Base-by-base conservation (phyloP, 176 grass and related monocot genomes). In the Musa schizocarpa region DNA sequence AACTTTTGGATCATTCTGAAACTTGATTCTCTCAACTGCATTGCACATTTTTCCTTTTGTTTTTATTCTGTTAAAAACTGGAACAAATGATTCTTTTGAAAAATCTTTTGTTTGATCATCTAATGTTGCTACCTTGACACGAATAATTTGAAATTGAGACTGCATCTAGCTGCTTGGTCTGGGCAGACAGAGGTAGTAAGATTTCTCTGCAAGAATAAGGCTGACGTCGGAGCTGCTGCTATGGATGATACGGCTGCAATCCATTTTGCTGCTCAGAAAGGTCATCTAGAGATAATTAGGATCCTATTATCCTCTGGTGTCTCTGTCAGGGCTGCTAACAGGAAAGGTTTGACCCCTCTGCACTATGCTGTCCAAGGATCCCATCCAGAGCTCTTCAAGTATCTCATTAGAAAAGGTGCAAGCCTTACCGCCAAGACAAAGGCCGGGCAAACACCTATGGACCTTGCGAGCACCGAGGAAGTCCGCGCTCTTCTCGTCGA, bases 261-360 rank as follows among this genome's bases (percentile, higher is more conserved):
- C 57, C 95, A 98, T 87, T 98, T 98, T 68, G 90, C 95, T 52
- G 93, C 79, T 26, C 95, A 98, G 87, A 98, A 98, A 84, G 95
- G 95, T 65, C 95, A 91, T 81, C 20, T 87, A 29, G 95, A 98
- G 68, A 78, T 83, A 12, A 80, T 84, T 53, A 88, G 90, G 66
- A 75, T 84, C 64, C 86, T 98, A 16, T 68, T 91, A 70, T 61
- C 86, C 4, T 87, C 82, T 13, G 90, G 95, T 34, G 88, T 84
- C 63, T 86, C 95, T 48, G 76, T 86, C 72, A 98, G 91, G 85
- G 81, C 90, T n/a, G 83, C 83, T 76, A 98, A 93, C 73, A 89
- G 95, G 78, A 98, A 98, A 87, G 88, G 90, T 13, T n/a, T 91
- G 52, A 93, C 88, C 0, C 75, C 84, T 1, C 76, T 98, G 57